Percentiles rank a stretch among this genome's conserved stretches.
Evolutionary conservation across 1,284 basidiomycete genomes (phyloP).

Genomic region (Ceratobasidium sp.): DNA sequence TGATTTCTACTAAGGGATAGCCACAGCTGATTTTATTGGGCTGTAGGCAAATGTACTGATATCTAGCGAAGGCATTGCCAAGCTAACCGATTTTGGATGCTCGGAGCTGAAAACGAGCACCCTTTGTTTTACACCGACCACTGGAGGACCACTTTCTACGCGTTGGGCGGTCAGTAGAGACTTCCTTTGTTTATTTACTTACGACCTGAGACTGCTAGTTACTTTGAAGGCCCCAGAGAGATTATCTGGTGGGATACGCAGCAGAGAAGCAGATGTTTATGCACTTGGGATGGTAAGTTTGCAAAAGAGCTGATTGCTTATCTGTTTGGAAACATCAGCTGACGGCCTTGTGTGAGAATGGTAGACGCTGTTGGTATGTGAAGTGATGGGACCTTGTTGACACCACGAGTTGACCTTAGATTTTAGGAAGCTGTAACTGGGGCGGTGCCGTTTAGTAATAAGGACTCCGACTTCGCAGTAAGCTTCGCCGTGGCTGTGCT

Average conservation of each 20-base stretch:
- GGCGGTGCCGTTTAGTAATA: neutral
- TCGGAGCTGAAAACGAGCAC: neutral
- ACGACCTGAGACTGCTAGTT: no score
- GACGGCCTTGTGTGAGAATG: no score
- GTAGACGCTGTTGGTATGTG: constrained; percentile 3
- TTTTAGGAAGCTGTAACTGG: constrained; percentile 1
- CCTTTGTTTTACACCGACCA: neutral
- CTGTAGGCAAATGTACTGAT: no score
- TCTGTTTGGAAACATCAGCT: no score
- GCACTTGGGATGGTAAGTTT: constrained; percentile 11
- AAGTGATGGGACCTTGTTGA: no score
- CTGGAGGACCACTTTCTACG: neutral
- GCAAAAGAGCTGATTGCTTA: neutral
- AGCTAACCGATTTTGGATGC: no score
- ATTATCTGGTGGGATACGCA: neutral
- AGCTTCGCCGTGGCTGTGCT: neutral
- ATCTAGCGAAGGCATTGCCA: no score
- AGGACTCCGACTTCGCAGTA: neutral
- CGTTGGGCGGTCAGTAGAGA: no score
- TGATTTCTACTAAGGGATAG: neutral
- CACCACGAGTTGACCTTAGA: neutral
- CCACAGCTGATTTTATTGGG: no score
- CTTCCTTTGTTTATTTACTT: neutral
- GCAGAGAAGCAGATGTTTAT: constrained; percentile 21
- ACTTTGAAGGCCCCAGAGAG: no score